Conservation (phyloP, 495 filamentous ascomycete species). For the Neurospora sp. region DNA sequence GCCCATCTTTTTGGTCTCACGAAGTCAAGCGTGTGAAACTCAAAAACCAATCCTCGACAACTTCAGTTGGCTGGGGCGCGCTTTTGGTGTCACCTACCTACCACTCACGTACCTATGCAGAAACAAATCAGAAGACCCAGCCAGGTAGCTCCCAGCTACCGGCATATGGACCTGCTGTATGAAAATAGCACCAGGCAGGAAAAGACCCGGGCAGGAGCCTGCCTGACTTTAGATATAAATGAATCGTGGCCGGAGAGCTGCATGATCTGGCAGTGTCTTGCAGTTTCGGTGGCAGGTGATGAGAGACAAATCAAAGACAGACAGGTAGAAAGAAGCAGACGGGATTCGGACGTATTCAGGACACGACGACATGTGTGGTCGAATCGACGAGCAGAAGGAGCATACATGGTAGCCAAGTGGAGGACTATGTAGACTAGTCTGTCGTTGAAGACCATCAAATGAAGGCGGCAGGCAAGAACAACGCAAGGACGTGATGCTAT, state of each 20-base stretch:
- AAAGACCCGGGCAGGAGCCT: too few species aligned
- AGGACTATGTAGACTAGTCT: not conserved
- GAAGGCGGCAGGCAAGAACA: not conserved
- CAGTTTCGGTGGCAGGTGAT: not conserved
- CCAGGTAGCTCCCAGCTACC: not conserved
- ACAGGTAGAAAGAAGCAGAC: too few species aligned
- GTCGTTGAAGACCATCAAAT: not conserved
- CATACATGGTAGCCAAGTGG: not conserved
- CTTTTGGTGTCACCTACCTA: not conserved
- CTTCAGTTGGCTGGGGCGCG: not conserved
- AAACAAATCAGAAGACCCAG: not conserved
- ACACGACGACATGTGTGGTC: not conserved
- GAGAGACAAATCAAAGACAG: not conserved
- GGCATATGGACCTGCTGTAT: not conserved
- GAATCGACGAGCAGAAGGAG: not conserved
- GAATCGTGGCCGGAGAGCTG: not conserved
- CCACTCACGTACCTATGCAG: not conserved
- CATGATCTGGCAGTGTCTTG: not conserved
- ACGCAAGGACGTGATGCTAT: not conserved
- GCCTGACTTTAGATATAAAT: not conserved
- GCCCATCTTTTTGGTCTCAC: not conserved
- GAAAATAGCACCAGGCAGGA: not conserved
- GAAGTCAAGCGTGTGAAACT: not conserved
- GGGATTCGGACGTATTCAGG: not conserved
- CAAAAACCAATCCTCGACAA: not conserved